Evolutionary conservation across 2,329 filamentous ascomycete species (phyloP), one percentile per base, ranked within the genome.

Genomic region (Colletotrichum simmondsii): DNA sequence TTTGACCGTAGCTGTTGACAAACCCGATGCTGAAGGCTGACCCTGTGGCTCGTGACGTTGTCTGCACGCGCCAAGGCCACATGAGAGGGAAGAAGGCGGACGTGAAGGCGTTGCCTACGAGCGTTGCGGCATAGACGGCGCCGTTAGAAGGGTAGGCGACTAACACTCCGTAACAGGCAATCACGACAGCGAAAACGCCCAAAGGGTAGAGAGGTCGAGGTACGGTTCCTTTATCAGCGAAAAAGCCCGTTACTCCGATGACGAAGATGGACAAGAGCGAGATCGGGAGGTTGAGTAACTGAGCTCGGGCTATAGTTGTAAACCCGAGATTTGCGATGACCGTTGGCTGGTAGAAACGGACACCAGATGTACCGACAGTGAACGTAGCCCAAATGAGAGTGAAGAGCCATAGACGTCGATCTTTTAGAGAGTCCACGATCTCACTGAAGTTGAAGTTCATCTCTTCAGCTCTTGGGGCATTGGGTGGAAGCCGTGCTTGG

Each of bases 1-100:
- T 86, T 73, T 87, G 85, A 0, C 85, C 86, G 74, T 87, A 86
- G 68, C 83, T 85, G 73, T 87, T 87, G 63, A 86, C 85, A 65
- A 87, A 88, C 1, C 83, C 86, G 66, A 88, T 86, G 2, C 84
- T 82, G 75, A 88, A 88, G 1, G 86, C 86, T 0, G 86, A 87
- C 0, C 86, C 86, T 0, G 86, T 88, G 1, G 86, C 83, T 3
- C 84, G 75, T 57, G 79, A 81, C 0, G 83, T 87, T 2, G 85
- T 87, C 77, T 86, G 85, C 0, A 86, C 85, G 4, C 86, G 82
- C 86, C 86, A 87, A 12, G 86, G 86, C 86, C 86, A 86, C 86
- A 88, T 88, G 71, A 87, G 80, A 0, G 86, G 84, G 73, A 81
- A 88, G 82, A 85, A 87, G 1, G 83, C 81, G 2, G 81, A 78